A percentile compares a stretch with the other conserved stretches of the same genome.
These are phyloP conservation scores for Bruguiera gymnorhiza DNA, from an alignment of 345 rosid species.

Conservation along the genomic window DNA sequence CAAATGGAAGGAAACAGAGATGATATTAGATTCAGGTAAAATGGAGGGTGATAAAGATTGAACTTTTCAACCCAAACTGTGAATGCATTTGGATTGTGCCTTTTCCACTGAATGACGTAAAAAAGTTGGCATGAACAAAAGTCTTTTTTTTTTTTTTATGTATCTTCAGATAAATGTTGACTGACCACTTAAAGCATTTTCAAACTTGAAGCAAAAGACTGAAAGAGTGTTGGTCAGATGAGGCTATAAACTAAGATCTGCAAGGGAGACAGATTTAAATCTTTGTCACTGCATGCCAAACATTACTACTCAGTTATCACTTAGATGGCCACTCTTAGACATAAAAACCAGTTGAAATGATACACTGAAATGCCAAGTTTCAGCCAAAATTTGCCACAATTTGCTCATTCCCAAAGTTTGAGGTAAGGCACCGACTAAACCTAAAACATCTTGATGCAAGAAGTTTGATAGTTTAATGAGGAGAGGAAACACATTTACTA, in stretches of 20 bases:
- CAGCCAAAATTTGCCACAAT: neutral
- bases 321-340: neutral
- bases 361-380: neutral
- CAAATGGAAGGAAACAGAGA: neutral
- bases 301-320: neutral
- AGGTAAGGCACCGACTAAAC: neutral
- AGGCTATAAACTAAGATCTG: neutral
- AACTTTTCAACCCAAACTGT: neutral
- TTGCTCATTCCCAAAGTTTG: neutral
- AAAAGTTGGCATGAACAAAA: too few relatives aligned
- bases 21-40: neutral
- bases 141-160: too few relatives aligned
- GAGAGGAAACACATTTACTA: neutral
- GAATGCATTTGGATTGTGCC: neutral
- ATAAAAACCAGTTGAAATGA: neutral
- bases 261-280: neutral
- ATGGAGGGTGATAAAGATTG: neutral
- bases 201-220: neutral
- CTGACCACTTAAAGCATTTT: too few relatives aligned
- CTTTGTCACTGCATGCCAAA: neutral
- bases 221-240: neutral
- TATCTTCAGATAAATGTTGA: too few relatives aligned
- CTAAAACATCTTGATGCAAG: neutral
- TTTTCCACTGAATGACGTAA: too few relatives aligned
- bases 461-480: neutral